These are phyloP conservation scores for Marasmius oreades DNA, from an alignment of 1,284 basidiomycete species.

Conservation along the genomic window DNA sequence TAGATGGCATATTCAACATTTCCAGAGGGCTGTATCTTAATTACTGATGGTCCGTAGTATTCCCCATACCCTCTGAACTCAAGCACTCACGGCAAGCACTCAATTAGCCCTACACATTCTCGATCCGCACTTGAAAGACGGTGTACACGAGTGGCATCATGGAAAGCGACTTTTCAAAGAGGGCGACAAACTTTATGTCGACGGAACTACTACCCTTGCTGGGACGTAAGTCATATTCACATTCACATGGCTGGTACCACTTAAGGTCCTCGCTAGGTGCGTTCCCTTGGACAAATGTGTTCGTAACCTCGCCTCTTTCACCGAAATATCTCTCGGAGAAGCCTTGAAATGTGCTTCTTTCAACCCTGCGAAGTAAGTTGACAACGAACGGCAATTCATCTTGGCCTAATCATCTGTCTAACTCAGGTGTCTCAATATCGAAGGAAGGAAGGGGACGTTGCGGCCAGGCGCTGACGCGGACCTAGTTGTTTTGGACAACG, in stretches of 20 bases:
- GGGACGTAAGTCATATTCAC: conserved; percentile 53
- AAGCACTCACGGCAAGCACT: conserved; percentile 8
- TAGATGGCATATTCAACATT: conserved; percentile 82
- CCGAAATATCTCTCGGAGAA: conserved; percentile 76
- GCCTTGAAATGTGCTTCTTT: conserved; percentile 83
- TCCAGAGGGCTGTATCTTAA: conserved; percentile 81
- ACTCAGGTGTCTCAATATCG: conserved; percentile 87
- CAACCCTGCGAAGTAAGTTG: conserved; percentile 72
- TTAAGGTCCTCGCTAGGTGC: conserved; percentile 9
- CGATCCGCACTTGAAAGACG: conserved; percentile 81
- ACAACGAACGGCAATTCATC: too few relatives aligned
- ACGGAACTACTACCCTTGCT: conserved; percentile 84
- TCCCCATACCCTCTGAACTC: not conserved
- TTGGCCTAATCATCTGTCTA: conserved; percentile 39
- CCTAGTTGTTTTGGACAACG: conserved; percentile 68
- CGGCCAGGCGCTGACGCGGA: conserved; percentile 82
- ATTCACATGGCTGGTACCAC: conserved; percentile 3
- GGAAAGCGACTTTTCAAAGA: conserved; percentile 76
- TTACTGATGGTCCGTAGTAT: conserved; percentile 71
- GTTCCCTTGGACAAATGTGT: conserved; percentile 82
- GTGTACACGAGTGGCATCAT: conserved; percentile 85
- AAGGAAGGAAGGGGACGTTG: conserved; percentile 75
- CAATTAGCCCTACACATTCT: conserved; percentile 77
- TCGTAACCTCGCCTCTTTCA: conserved; percentile 80
- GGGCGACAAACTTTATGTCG: conserved; percentile 77